Conservation (phyloP, 176 grass and related monocot genomes). For the Avena sativa region DNA sequence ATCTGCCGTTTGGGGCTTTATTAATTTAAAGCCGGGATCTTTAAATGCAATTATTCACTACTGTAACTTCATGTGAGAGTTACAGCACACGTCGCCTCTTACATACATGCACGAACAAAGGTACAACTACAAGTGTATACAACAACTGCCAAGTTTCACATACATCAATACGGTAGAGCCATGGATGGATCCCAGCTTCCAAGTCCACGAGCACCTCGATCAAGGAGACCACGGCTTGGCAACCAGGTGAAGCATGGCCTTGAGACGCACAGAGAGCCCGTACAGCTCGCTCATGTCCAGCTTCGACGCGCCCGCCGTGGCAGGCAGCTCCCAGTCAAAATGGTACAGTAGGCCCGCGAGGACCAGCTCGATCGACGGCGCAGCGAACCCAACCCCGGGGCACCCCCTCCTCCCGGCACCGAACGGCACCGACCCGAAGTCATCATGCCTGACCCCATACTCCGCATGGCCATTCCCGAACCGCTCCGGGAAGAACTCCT, state of each 20-base stretch:
- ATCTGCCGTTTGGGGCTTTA: no score
- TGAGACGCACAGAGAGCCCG: constrained; percentile 41
- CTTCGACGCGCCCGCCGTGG: no score
- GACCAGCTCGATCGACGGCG: constrained; percentile 36
- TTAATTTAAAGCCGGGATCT: no score
- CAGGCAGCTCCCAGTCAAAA: constrained; percentile 48
- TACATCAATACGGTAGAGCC: no score
- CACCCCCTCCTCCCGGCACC: constrained; percentile 64
- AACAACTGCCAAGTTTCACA: no score
- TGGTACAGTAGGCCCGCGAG: constrained; percentile 36
- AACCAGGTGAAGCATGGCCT: constrained; percentile 37
- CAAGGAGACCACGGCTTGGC: constrained; percentile 35
- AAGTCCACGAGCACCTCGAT: no score
- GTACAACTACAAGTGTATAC: no score
- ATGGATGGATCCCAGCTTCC: no score
- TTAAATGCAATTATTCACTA: no score
- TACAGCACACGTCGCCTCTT: no score
- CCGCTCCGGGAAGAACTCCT: constrained; percentile 59
- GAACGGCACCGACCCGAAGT: constrained; percentile 67
- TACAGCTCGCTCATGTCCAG: constrained; percentile 25
- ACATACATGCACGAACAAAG: no score
- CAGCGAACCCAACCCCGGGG: constrained; percentile 49
- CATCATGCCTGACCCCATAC: constrained; percentile 42
- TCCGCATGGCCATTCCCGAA: not conserved
- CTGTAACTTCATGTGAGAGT: no score